phyloP scores from a whole-genome alignment of 2,329 filamentous ascomycete species.

The Phaeoacremonium minimum region DNA sequence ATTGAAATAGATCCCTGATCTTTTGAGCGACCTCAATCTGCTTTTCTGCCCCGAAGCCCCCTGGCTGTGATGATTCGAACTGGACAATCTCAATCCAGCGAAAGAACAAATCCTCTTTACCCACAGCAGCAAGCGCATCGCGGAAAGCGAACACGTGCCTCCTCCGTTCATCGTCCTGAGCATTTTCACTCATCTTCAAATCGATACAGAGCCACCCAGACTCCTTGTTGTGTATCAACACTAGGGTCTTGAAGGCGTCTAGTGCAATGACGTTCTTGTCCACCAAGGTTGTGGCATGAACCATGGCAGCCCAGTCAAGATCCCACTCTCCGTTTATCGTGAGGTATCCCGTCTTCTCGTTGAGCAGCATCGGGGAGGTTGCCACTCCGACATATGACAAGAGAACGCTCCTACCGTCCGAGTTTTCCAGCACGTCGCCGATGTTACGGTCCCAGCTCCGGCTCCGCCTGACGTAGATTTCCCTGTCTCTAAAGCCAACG shows the following conservation, averaged over 20 bases:
- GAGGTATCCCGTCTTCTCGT: constrained; percentile 80
- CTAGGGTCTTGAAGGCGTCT: constrained; percentile 66
- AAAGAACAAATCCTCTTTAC: constrained; percentile 87
- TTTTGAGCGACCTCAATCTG: constrained; percentile 70
- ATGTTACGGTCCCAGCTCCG: constrained; percentile 65
- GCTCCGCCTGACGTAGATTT: constrained; percentile 78
- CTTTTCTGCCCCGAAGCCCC: constrained; percentile 70
- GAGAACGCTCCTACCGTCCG: constrained; percentile 53
- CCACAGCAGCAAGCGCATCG: constrained; percentile 67
- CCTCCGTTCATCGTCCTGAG: constrained; percentile 58
- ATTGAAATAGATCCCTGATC: constrained; percentile 71
- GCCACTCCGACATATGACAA: constrained; percentile 62
- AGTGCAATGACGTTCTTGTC: constrained; percentile 56
- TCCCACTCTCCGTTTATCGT: constrained; percentile 85
- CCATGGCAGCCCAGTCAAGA: constrained; percentile 80
- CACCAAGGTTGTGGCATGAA: constrained; percentile 65
- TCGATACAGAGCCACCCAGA: constrained; percentile 71
- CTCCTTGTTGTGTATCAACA: constrained; percentile 64
- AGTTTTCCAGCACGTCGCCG: constrained; percentile 47
- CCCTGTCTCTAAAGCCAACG: constrained; percentile 72
- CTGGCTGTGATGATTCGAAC: constrained; percentile 75
- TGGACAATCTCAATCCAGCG: constrained; percentile 91
- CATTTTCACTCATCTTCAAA: constrained; percentile 38
- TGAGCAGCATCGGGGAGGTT: constrained; percentile 61
- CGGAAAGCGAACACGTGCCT: constrained; percentile 78